A percentile compares a stretch with the other conserved stretches of the same genome.
Conservation (phyloP, 2,329 filamentous ascomycete species). For the Spiromastix sp. region DNA sequence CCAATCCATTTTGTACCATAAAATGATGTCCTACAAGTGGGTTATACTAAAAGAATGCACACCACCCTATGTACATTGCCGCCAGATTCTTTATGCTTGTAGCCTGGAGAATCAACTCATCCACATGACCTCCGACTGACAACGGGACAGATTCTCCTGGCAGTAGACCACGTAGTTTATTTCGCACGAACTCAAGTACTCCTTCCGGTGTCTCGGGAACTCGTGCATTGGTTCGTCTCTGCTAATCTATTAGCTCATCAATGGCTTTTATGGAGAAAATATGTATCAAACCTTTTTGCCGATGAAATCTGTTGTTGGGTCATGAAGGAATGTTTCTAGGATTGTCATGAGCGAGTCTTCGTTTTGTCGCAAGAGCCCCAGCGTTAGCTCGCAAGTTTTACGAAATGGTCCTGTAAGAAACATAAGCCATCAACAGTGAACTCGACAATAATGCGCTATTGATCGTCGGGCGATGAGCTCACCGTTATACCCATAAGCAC, state of each 20-base stretch:
- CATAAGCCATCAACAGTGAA: constrained; percentile 13
- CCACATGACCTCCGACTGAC: constrained; percentile 93
- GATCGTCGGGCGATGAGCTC: constrained; percentile 7
- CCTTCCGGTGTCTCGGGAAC: constrained; percentile 61
- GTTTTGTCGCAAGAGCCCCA: constrained; percentile 74
- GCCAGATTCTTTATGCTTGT: constrained; percentile 69
- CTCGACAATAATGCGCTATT: background rate
- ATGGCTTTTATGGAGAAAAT: no score
- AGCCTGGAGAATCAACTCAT: constrained; percentile 83
- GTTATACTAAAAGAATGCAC: constrained; percentile 13
- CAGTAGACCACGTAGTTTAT: constrained; percentile 76
- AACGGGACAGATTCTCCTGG: constrained; percentile 83
- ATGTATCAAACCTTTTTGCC: constrained; percentile 48
- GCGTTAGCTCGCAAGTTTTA: constrained; percentile 78
- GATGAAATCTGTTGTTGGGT: constrained; percentile 89
- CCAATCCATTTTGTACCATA: no score
- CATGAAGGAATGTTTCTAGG: constrained; percentile 91
- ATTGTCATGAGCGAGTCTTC: constrained; percentile 97
- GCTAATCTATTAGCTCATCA: constrained; percentile 10
- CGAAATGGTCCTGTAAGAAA: constrained; percentile 69
- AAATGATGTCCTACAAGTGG: no score
- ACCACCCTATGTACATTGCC: constrained; percentile 96
- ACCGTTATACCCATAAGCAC: constrained; percentile 81
- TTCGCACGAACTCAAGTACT: constrained; percentile 79
- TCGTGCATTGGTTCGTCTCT: constrained; percentile 41